These are phyloP conservation scores for Schizochytrium sp. DNA, from an alignment of 108 stramenopile species.

Conservation along the genomic window DNA sequence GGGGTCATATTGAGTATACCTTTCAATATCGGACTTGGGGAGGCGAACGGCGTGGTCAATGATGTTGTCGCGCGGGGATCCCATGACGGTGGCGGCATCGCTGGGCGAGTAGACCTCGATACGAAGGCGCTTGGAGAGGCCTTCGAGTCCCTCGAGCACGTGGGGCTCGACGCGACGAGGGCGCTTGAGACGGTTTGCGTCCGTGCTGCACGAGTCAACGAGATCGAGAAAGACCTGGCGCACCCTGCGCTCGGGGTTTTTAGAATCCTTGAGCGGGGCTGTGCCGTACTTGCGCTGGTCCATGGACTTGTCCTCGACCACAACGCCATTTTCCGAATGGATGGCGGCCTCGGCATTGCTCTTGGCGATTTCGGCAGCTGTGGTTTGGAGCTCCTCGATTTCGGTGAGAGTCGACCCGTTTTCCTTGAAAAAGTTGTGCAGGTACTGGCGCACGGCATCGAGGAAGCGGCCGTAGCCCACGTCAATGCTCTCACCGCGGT, in stretches of 20 bases:
- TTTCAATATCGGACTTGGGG: not conserved
- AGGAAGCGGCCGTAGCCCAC: not conserved
- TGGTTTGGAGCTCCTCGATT: not conserved
- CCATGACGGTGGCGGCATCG: not conserved
- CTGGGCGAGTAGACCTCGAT: not conserved
- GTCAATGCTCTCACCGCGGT: constrained; percentile 14
- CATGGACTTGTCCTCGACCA: not conserved
- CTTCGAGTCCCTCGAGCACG: not conserved
- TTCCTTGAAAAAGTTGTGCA: not conserved
- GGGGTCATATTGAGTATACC: not conserved
- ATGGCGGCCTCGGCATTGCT: not conserved
- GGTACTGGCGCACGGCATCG: not conserved
- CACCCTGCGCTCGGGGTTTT: not conserved
- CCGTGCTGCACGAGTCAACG: not conserved
- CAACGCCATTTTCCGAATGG: not conserved
- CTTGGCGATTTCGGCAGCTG: not conserved
- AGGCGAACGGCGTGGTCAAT: not conserved
- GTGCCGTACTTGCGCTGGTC: not conserved
- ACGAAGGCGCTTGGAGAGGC: not conserved
- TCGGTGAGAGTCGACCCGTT: not conserved
- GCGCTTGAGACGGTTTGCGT: not conserved
- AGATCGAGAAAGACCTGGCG: not conserved
- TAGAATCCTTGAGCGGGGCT: not conserved
- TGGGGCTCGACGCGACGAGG: not conserved
- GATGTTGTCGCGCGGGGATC: not conserved